These are phyloP conservation scores for Paradendryphiella salina DNA, from an alignment of 2,329 filamentous ascomycete species.

Conservation along the genomic window DNA sequence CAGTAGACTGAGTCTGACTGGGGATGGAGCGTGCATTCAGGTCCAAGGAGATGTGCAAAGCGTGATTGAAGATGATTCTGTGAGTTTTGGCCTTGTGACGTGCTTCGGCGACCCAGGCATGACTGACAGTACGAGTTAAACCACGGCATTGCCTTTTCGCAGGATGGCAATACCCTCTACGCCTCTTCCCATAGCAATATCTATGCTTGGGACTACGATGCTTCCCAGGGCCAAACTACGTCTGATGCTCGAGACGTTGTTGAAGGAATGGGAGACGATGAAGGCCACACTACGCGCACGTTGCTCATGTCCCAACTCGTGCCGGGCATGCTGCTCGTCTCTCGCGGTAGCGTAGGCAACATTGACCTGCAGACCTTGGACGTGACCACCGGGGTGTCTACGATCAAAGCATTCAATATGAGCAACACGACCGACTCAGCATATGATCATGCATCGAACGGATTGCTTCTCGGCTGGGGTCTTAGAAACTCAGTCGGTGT, in stretches of 20 bases:
- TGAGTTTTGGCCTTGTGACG: constrained; percentile 24
- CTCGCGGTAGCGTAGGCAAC: constrained; percentile 66
- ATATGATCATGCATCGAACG: constrained; percentile 57
- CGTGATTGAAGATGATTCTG: constrained; percentile 34
- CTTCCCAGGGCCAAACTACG: constrained; percentile 51
- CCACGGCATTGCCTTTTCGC: constrained; percentile 56
- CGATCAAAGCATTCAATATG: constrained; percentile 66
- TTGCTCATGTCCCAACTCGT: constrained; percentile 62
- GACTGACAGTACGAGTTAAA: constrained; percentile 47
- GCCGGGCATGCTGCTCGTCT: constrained; percentile 64
- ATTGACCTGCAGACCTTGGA: constrained; percentile 60
- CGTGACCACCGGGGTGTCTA: constrained; percentile 62
- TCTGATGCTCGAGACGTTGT: constrained; percentile 60
- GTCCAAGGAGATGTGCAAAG: constrained; percentile 26
- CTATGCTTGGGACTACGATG: constrained; percentile 67
- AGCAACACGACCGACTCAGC: constrained; percentile 46
- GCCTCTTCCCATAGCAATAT: constrained; percentile 63
- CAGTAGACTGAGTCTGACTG: constrained; percentile 43
- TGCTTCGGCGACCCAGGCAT: background rate
- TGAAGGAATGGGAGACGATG: constrained; percentile 60
- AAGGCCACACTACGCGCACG: constrained; percentile 68
- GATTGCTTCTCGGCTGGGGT: constrained; percentile 64
- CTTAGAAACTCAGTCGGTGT: constrained; percentile 73
- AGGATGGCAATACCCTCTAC: constrained; percentile 56
- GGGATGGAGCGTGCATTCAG: constrained; percentile 37